Evolutionary conservation across 768 basidiomycete genomes (phyloP), one percentile per base, ranked within the genome.

Genomic region (Boletus edulis): DNA sequence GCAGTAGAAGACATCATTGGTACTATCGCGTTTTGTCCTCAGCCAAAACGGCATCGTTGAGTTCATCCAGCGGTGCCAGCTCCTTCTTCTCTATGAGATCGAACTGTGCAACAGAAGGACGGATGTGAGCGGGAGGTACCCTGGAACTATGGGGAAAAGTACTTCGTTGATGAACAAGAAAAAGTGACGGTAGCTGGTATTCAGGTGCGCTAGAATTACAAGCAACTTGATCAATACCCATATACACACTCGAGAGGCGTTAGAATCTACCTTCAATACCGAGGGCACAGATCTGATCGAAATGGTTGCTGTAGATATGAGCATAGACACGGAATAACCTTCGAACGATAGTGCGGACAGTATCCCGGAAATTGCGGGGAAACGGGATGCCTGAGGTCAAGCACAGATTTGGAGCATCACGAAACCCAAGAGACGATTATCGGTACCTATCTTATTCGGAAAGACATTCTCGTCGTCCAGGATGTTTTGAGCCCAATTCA

Each of bases 301-400:
- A 98, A 73, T 99, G 97, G 62, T 94, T 96, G 78, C 94, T 96
- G 77, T 99, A 99, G 67, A 98, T 86, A 70, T 99, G 97, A 18
- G 94, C 97, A 69, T 99, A 99, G 40, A 99, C 91, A 17, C 97
- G 83, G 81, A 99, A 99, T 52, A 99, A 72, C 27, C 97, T 83
- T 43, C 97, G 83, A 54, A 93, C 83, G 55, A 99, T 94, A 11
- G 91, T 93, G 67, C 93, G 87, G 57, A 97, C 89, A 0, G 91
- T 95, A 17, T 91, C 88, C 29, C 86, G 84, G 74, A 97, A 98
- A 67, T 84, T 92, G 67, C 81, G 84, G 2, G 94, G 91, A 72
- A 98, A 98, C 2, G 92, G 85, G 5, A 94, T 85, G 51, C 94
- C 94, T 97, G 58, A 15, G 50, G 32, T 46, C 5, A 20, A 38